Evolutionary conservation across 2,329 filamentous ascomycete species (phyloP).

Genomic region (Sarocladium strictum): DNA sequence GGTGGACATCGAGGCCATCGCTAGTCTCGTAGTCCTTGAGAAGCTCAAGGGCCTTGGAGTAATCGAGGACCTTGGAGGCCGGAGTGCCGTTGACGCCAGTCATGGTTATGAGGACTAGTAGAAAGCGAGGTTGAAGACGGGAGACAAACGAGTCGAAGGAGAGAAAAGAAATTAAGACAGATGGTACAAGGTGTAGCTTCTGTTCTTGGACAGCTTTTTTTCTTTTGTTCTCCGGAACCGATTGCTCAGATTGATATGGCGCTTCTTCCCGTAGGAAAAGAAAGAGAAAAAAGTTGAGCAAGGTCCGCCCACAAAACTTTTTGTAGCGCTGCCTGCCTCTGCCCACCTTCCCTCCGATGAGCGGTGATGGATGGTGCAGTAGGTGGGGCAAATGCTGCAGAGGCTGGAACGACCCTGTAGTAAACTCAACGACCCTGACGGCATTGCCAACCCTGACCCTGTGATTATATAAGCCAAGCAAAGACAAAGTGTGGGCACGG

Average conservation of each 20-base stretch:
- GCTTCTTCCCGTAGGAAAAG: conserved; percentile 50
- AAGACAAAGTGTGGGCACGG: too few species aligned
- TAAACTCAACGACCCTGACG: too few species aligned
- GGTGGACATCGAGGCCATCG: conserved; percentile 83
- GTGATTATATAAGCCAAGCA: neutral
- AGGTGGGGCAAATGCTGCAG: conserved; percentile 3
- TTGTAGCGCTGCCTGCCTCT: conserved; percentile 19
- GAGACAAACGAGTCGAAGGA: conserved; percentile 23
- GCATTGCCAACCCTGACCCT: neutral
- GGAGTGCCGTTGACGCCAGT: conserved; percentile 47
- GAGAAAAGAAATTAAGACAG: conserved; percentile 20
- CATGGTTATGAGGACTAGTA: conserved; percentile 46
- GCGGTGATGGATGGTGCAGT: conserved; percentile 5
- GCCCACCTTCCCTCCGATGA: conserved; percentile 6
- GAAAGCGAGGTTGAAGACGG: conserved; percentile 38
- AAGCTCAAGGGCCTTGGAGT: conserved; percentile 69
- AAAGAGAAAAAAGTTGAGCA: conserved; percentile 29
- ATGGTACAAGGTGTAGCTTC: conserved; percentile 4
- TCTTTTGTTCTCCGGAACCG: conserved; percentile 11
- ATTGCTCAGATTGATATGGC: conserved; percentile 33
- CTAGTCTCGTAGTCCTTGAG: conserved; percentile 72
- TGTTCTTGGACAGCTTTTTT: neutral
- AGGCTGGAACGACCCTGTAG: conserved; percentile 1
- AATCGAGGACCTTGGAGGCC: conserved; percentile 61
- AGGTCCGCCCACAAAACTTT: conserved; percentile 33